These are phyloP conservation scores for Magnaporthiopsis rhizophila DNA, from an alignment of 2,329 filamentous ascomycete species.

Conservation along the genomic window DNA sequence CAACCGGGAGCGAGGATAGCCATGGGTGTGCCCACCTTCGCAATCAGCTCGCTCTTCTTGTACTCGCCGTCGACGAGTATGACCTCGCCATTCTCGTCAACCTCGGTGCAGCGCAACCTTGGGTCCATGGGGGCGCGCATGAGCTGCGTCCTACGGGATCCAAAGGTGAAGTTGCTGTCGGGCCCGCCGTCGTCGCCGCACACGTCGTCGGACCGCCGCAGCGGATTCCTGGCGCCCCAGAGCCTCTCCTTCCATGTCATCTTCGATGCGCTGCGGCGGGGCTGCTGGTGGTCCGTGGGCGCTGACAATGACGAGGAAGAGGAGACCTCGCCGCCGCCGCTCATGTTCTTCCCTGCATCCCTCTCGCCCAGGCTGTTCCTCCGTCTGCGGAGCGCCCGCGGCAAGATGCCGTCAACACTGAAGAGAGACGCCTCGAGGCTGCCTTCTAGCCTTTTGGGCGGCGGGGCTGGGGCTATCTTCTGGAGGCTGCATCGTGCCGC, in stretches of 20 bases:
- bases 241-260: conserved; percentile 40
- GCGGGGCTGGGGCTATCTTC: neutral
- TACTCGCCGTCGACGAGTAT: conserved; percentile 93
- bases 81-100: conserved; percentile 86
- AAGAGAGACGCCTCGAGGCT: neutral
- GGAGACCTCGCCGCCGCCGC: too few species aligned
- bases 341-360: neutral
- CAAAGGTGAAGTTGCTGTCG: conserved; percentile 55
- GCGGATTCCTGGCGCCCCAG: conserved; percentile 29
- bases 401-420: neutral
- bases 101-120: conserved; percentile 85
- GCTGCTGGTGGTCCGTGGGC: neutral
- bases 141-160: conserved; percentile 59
- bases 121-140: conserved; percentile 77
- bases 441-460: neutral
- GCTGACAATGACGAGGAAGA: neutral
- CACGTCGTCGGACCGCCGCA: conserved; percentile 40
- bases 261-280: conserved; percentile 16
- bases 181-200: conserved; percentile 9
- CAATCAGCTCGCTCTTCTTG: conserved; percentile 94
- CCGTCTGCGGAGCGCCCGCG: conserved; percentile 5
- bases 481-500: neutral
- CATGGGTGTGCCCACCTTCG: conserved; percentile 57
- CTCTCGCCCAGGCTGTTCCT: neutral
- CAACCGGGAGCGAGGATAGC: neutral